A percentile compares a stretch with the other conserved stretches of the same genome.
phyloP scores from a whole-genome alignment of 257 asterid genomes.

The Cordia subcordata region DNA sequence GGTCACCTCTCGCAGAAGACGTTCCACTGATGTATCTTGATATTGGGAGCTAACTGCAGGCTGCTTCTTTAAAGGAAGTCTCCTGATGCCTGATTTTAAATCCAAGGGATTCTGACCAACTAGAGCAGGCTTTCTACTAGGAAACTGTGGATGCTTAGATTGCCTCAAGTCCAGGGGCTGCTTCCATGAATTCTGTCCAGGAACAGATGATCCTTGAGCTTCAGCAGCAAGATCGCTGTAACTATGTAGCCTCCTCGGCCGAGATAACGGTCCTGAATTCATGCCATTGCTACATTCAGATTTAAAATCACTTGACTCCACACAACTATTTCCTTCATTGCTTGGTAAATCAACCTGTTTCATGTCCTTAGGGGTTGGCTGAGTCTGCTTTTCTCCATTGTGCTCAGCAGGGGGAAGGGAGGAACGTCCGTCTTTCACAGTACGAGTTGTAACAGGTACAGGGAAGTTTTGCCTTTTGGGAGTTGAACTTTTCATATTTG shows the following conservation, averaged over 20 bases:
- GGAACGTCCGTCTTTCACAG: conserved; percentile 62
- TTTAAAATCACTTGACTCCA: conserved; percentile 33
- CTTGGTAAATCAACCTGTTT: conserved; percentile 46
- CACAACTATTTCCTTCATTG: conserved; percentile 47
- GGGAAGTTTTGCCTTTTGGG: conserved; percentile 90
- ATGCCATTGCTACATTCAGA: not conserved
- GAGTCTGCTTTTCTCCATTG: conserved; percentile 62
- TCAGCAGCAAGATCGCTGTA: conserved; percentile 54
- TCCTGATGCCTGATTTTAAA: conserved; percentile 53
- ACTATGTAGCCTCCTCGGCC: conserved; percentile 61
- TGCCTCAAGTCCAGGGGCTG: conserved; percentile 27
- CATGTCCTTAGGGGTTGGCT: conserved; percentile 43
- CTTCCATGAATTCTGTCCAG: conserved; percentile 71
- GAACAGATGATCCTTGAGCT: conserved; percentile 42
- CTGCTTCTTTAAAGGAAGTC: conserved; percentile 69
- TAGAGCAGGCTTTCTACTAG: conserved; percentile 58
- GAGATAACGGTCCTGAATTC: conserved; percentile 41
- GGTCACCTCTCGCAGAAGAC: conserved; percentile 95
- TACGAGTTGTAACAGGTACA: conserved; percentile 62
- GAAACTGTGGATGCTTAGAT: conserved; percentile 48
- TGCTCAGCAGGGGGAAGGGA: conserved; percentile 41
- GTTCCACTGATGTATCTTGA: conserved; percentile 94
- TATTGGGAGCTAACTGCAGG: conserved; percentile 40
- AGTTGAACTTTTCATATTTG: conserved; percentile 63
- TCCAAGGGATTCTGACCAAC: conserved; percentile 46